Base-by-base conservation (phyloP, 2,329 filamentous ascomycete genomes). In the Metarhizium brunneum region DNA sequence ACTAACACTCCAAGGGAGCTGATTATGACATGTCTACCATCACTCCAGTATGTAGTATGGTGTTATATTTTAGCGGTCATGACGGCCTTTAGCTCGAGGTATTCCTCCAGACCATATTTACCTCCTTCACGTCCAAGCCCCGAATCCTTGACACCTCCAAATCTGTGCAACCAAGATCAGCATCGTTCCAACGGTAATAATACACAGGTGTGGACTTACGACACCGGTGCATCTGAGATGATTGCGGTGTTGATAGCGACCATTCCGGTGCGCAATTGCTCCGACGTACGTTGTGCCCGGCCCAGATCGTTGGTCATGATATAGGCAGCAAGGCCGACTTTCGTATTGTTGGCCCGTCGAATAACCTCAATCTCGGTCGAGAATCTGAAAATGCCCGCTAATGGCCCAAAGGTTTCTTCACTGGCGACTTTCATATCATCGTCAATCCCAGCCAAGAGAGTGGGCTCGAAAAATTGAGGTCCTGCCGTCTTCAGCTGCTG, bases 381-480 rank as follows among this genome's bases (percentile, higher is more conserved):
- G 67, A 97, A 99, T 50, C 84, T 80, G 76, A 96, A 96, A 13
- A 97, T 72, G 0, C 88, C 92, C 0, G 92, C 92, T 0, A 97
- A 87, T 2, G 92, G 92, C 0, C 94, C 94, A 68, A 99, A 99
- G 0, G 92, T 99, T 76, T 99, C 94, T 71, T 97, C 92, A 1
- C 76, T 76, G 4, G 88, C 85, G 61, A 97, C 80, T 56, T 82
- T 79, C 92, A 96, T 96, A 40, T 92, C 84, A 56, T 79, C 76
- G 13, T 79, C 95, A 86, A 96, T 92, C 58, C 88, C 88, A 10
- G 88, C 86, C 58, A 99, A 83, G 47, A 97, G 87, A 0, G 94
- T 97, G 2, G 90, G 90, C 65, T 91, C 82, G 74, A 87, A 96
- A 76, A 95, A 97, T 74, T 95, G 94, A 40, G 77, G 68, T 25